Base-by-base conservation (phyloP, 2,329 filamentous ascomycete species). In the Penicillium sp. region DNA sequence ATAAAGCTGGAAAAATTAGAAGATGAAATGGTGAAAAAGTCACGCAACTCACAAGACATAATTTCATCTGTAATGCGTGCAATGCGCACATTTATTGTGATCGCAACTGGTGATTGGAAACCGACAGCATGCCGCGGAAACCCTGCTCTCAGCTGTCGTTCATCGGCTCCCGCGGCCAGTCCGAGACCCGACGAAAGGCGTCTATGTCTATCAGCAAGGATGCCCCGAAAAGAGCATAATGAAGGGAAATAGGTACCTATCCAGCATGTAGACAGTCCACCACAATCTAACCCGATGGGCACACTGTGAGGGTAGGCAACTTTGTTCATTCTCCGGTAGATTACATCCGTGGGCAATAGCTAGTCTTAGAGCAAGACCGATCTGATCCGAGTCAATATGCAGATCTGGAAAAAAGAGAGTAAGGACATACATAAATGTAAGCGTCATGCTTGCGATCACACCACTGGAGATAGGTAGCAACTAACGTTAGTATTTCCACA, bases 261-360 rank as follows among this genome's bases (percentile, higher is more conserved):
- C 64, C 7, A 67, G 53, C 64, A 67, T 67, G 19, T 67, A 67
- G 6, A 67, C 62, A 7, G 63, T 66, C 64, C 63, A 67, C 63
- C 63, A 67, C 13, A 67, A 52, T n/a, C 64, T 53, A 26, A 66
- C 45, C 27, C 63, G 43, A 19, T 66, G 64, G 23, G 63, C 60
- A 43, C 54, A 55, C 27, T 67, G 54, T 10, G 64, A 66, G 1
- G 64, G 64, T 21, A 66, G 57, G 16, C 63, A 64, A 9, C 26
- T 31, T 50, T 67, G 63, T 16, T 66, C 56, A 25, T 35, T 37
- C 49, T 61, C 59, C 2, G 54, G 57, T 11, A 62, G 6, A 27
- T 63, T 58, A 45, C 60, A 65, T 1, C 62, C 58, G 23, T 64
- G 58, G 13, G 63, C 63, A 42, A 65, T 64, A n/a, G 63, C 57